Evolutionary conservation across 1,284 basidiomycete genomes (phyloP), one percentile per base, ranked within the genome.

Genomic region (Naganishia albida): DNA sequence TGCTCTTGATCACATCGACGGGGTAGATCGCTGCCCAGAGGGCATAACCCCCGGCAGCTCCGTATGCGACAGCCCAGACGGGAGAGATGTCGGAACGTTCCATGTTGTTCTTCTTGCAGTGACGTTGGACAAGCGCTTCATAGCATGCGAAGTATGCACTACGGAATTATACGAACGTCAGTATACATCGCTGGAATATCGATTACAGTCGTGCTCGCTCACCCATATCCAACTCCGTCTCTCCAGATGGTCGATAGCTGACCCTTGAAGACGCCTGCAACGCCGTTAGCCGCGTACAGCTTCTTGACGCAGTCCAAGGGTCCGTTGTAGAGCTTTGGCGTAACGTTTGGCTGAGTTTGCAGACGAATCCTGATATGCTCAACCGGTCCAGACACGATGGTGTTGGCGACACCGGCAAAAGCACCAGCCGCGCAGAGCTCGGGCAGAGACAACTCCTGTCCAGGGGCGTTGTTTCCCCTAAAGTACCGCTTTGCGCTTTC

Each of bases 281-380:
- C 81, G n/a, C 93, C 93, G 70, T 89, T 82, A 25, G 83, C 81
- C 7, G 82, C 80, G 72, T 85, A 87, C 64, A 95, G 91, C 78
- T 93, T 92, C 75, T 82, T 85, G 63, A 91, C 87, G 43, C 91
- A 92, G 77, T 94, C 90, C 70, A 86, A 85, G 15, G 93, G 93
- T 0, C 93, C 93, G n/a, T 81, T 80, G 78, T 93, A 95, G 39
- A 85, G 75, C 16, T 67, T 66, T 10, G 85, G 87, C 40, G 86
- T 87, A 15, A 81, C 84, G 57, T 86, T 85, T 2, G 89, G 87
- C 76, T 95, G 93, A 2, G 90, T 93, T 80, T 96, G 93, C 34
- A 96, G 80, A 62, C 91, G 89, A 72, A 98, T 98, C 82, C 95
- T 90, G 73, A 98, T 93, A 75, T 98, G 93, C 78, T 99, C 95